Conservation (phyloP, 129 eudicot genomes). For the Artemisia argyi region DNA sequence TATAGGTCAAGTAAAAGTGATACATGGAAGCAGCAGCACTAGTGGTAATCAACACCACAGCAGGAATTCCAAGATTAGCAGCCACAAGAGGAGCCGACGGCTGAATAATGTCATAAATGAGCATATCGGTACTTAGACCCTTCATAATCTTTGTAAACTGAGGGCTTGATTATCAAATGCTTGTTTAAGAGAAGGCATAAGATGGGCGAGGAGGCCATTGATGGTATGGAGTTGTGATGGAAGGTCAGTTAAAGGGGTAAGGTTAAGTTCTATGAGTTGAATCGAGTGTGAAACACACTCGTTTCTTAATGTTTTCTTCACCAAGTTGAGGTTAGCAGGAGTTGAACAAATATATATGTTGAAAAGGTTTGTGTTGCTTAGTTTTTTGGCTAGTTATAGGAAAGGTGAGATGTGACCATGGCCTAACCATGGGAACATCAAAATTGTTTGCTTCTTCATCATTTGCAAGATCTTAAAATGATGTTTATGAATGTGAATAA, state of each 20-base stretch:
- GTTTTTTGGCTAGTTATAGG: slow-evolving; percentile 35
- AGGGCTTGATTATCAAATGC: slow-evolving; percentile 27
- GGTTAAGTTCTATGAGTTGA: slow-evolving; percentile 12
- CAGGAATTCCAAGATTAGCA: slow-evolving; percentile 15
- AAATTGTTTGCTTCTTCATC: slow-evolving; percentile 12
- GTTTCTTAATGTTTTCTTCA: slow-evolving; percentile 7
- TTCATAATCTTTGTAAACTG: slow-evolving; percentile 7
- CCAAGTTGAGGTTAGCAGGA: slow-evolving; percentile 18
- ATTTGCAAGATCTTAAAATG: neutral
- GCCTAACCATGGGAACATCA: slow-evolving; percentile 32
- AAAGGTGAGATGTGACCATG: slow-evolving; percentile 39
- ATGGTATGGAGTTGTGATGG: slow-evolving; percentile 25
- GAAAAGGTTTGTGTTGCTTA: slow-evolving; percentile 20
- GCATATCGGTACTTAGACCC: neutral
- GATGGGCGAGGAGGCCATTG: slow-evolving; percentile 27
- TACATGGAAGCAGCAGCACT: slow-evolving; percentile 3
- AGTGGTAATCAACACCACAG: slow-evolving; percentile 21
- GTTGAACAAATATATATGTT: slow-evolving; percentile 32
- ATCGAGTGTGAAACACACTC: neutral
- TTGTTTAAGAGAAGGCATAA: slow-evolving; percentile 16
- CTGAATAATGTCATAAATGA: slow-evolving; percentile 11
- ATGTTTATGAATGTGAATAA: neutral
- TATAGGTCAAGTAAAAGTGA: neutral
- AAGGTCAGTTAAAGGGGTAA: neutral
- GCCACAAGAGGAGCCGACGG: slow-evolving; percentile 21